phyloP scores from a whole-genome alignment of 1,284 basidiomycete genomes.

The Ustilago bromivora region DNA sequence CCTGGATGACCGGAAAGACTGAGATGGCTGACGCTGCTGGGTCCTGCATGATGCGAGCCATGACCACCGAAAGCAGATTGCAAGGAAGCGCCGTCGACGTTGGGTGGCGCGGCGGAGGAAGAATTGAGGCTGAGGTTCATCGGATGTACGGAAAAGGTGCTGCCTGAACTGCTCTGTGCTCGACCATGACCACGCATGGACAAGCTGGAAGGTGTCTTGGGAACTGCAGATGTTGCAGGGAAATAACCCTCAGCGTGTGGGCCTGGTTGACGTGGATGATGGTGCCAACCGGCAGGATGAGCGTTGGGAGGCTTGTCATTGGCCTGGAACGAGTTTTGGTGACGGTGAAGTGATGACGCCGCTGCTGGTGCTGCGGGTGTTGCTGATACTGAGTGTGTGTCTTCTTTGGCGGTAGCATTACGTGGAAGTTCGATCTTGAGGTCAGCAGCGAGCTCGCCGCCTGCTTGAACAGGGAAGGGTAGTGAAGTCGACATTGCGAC shows the following conservation, averaged over 20 bases:
- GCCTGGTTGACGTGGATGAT: conserved; percentile 55
- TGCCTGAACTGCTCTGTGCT: conserved; percentile 33
- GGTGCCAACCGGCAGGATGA: conserved; percentile 40
- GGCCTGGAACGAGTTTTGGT: conserved; percentile 35
- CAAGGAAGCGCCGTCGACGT: conserved; percentile 29
- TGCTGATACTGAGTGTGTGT: conserved; percentile 7
- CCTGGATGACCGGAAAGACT: conserved; percentile 41
- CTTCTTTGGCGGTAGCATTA: conserved; percentile 18
- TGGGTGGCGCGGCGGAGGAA: conserved; percentile 16
- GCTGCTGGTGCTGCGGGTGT: conserved; percentile 9
- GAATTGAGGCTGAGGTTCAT: conserved; percentile 36
- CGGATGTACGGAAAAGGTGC: conserved; percentile 15
- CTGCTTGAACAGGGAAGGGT: conserved; percentile 37
- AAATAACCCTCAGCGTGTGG: conserved; percentile 57
- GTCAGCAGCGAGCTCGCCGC: conserved; percentile 22
- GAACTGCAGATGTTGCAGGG: conserved; percentile 27
- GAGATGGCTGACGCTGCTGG: conserved; percentile 24
- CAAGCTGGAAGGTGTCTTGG: conserved; percentile 40
- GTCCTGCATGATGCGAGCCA: conserved; percentile 17
- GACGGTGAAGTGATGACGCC: conserved; percentile 16
- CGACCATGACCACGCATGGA: conserved; percentile 45
- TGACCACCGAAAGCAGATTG: conserved; percentile 33
- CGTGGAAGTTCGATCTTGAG: conserved; percentile 50
- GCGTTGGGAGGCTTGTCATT: conserved; percentile 23
- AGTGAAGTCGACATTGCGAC: conserved; percentile 38